Conservation (phyloP, 73 alveolate genomes). For the Tetrahymena thermophila region DNA sequence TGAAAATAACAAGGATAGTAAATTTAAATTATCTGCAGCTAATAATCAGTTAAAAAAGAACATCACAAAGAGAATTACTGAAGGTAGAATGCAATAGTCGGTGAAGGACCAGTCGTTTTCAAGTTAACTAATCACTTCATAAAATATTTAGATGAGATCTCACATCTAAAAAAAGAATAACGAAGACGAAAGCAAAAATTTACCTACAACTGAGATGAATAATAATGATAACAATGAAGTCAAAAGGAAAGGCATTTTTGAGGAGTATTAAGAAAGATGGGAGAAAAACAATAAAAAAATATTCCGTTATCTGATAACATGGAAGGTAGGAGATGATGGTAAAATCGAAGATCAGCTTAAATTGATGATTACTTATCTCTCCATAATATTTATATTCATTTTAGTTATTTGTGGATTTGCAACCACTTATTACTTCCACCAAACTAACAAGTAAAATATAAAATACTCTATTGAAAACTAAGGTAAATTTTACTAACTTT, state of each 20-base stretch:
- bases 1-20: not conserved
- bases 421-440: not conserved
- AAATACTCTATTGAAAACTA: not conserved
- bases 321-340: not conserved
- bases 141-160: not conserved
- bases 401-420: not conserved
- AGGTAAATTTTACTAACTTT: not conserved
- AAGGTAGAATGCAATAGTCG: not conserved
- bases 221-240: not conserved
- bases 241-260: not conserved
- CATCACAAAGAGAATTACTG: not conserved
- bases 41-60: not conserved
- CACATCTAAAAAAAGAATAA: not conserved
- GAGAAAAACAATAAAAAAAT: not conserved
- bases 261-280: not conserved
- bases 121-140: not conserved
- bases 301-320: not conserved
- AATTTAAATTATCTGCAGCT: not conserved
- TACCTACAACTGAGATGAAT: not conserved
- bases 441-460: not conserved
- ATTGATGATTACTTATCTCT: not conserved
- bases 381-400: not conserved
- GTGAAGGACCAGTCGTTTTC: not conserved
- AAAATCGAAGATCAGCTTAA: not conserved
- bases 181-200: not conserved